These are phyloP conservation scores for Penicillium sp. DNA, from an alignment of 2,329 filamentous ascomycete species.

Conservation along the genomic window DNA sequence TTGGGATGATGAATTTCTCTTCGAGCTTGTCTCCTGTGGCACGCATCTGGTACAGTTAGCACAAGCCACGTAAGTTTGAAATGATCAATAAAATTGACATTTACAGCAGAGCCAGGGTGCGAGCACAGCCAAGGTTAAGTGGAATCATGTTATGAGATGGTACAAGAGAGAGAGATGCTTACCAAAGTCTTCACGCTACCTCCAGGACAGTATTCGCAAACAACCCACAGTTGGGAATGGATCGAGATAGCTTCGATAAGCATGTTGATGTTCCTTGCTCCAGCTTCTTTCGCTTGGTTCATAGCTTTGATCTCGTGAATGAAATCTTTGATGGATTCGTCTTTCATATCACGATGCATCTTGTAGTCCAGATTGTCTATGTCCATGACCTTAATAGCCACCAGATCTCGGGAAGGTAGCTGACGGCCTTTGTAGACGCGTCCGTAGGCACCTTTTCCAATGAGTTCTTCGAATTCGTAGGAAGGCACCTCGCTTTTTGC, in stretches of 20 bases:
- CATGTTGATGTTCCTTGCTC: constrained; percentile 60
- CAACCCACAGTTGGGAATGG: constrained; percentile 63
- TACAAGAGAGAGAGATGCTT: constrained; percentile 25
- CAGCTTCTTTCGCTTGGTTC: constrained; percentile 59
- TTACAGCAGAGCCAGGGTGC: too few species aligned
- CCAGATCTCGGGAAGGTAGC: constrained; percentile 36
- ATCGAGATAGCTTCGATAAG: constrained; percentile 62
- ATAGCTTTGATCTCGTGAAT: constrained; percentile 61
- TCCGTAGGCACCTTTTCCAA: constrained; percentile 50
- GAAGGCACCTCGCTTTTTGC: constrained; percentile 42
- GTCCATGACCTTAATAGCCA: constrained; percentile 52
- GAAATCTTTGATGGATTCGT: constrained; percentile 52
- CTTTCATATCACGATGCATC: constrained; percentile 42
- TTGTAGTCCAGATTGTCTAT: constrained; percentile 49
- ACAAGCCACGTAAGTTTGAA: constrained; percentile 20
- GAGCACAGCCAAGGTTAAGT: too few species aligned
- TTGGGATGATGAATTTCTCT: constrained; percentile 60
- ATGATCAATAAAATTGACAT: not conserved
- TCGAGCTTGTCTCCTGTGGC: constrained; percentile 49
- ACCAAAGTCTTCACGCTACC: constrained; percentile 63
- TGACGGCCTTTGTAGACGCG: constrained; percentile 49
- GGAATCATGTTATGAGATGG: not conserved
- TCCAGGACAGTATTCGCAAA: constrained; percentile 64
- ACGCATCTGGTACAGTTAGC: constrained; percentile 37
- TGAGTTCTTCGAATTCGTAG: constrained; percentile 49